phyloP scores from a whole-genome alignment of 164 flowering plant genomes.

The Macadamia tetraphylla region DNA sequence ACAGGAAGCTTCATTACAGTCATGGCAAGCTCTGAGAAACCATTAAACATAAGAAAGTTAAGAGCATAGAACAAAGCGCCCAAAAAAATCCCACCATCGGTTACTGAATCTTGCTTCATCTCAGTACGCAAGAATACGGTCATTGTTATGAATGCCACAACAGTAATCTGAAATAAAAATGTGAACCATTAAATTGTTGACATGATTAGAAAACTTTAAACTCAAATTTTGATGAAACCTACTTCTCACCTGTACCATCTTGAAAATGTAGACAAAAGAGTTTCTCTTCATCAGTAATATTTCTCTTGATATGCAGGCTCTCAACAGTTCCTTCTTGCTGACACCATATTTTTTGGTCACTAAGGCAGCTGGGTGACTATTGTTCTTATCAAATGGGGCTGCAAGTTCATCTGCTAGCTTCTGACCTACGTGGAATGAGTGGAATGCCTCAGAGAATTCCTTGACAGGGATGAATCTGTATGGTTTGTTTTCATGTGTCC shows the following conservation, averaged over 20 bases:
- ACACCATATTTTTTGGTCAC: conserved; percentile 50
- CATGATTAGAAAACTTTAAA: not conserved
- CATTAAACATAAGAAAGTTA: conserved; percentile 38
- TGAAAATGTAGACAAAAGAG: conserved; percentile 54
- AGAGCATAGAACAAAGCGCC: conserved; percentile 46
- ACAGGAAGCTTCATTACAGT: conserved; percentile 54
- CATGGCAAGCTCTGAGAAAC: conserved; percentile 46
- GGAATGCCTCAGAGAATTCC: conserved; percentile 60
- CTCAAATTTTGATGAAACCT: not conserved
- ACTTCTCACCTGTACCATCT: conserved; percentile 41
- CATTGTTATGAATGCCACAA: conserved; percentile 34
- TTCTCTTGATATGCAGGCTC: conserved; percentile 58
- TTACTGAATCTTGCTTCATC: conserved; percentile 23
- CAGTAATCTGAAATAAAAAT: conserved; percentile 26
- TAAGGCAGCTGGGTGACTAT: conserved; percentile 58
- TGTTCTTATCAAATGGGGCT: conserved; percentile 52
- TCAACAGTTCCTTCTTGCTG: conserved; percentile 46
- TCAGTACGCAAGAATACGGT: conserved; percentile 47
- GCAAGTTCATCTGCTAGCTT: conserved; percentile 43
- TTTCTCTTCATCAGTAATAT: conserved; percentile 68
- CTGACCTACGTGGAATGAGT: conserved; percentile 51
- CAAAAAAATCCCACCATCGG: conserved; percentile 37
- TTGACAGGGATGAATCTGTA: conserved; percentile 39
- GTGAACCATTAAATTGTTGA: not conserved
- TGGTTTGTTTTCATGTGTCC: conserved; percentile 40